A percentile compares a stretch with the other conserved stretches of the same genome.
These are phyloP conservation scores for Salinomyces thailandicus DNA, from an alignment of 2,329 filamentous ascomycete species.

Conservation along the genomic window DNA sequence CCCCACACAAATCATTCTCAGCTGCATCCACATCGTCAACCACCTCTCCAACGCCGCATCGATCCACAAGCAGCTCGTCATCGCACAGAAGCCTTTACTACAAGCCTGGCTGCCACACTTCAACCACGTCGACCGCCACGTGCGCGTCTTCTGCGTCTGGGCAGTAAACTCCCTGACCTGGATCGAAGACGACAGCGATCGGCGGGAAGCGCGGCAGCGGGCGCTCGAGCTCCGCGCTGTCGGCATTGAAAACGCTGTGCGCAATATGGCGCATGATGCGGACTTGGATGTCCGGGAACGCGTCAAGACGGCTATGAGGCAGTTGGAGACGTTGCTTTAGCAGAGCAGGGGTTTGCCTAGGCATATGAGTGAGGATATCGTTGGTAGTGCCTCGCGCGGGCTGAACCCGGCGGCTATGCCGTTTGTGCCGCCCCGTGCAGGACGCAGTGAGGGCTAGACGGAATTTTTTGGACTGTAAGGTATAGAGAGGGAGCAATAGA, in stretches of 20 bases:
- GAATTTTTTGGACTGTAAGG: too few species aligned
- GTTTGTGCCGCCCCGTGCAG: too few species aligned
- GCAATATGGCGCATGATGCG: constrained; percentile 41
- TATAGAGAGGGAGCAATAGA: too few species aligned
- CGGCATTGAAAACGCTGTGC: constrained; percentile 33
- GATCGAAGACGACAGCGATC: constrained; percentile 63
- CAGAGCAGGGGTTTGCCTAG: not conserved
- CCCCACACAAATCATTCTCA: constrained; percentile 56
- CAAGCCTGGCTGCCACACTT: constrained; percentile 64
- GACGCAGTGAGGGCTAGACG: too few species aligned
- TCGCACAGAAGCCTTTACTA: constrained; percentile 67
- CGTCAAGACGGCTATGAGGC: constrained; percentile 66
- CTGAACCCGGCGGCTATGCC: too few species aligned
- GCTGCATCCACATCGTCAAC: constrained; percentile 72
- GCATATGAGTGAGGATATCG: not conserved
- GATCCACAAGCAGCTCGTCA: constrained; percentile 64
- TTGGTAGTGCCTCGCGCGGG: too few species aligned
- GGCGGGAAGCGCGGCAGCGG: constrained; percentile 53
- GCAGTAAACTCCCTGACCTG: constrained; percentile 78
- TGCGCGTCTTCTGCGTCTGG: constrained; percentile 72
- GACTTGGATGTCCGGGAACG: constrained; percentile 77
- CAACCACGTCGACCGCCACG: constrained; percentile 58
- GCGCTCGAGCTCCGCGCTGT: constrained; percentile 57
- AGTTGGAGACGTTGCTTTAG: constrained; percentile 38
- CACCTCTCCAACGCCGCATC: constrained; percentile 78